Base-by-base conservation (phyloP, 2,329 filamentous ascomycete genomes). In the Trichoderma simmonsii region DNA sequence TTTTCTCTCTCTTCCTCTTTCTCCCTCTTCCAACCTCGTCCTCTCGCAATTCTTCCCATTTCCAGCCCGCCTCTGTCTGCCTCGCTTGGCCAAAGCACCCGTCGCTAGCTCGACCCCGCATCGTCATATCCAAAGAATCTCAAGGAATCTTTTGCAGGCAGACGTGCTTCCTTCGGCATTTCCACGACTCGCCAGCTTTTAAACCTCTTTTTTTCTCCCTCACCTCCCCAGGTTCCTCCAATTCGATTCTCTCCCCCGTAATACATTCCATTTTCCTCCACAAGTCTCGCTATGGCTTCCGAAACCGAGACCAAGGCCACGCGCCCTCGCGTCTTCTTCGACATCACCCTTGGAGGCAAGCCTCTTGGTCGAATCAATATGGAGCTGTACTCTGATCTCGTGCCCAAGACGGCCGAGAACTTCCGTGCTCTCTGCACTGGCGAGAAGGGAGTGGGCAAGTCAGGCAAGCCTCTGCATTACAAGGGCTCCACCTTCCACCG, bases 321-420 rank as follows among this genome's bases (percentile, higher is more conserved):
- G 81, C 92, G 93, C 79, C 89, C 90, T 80, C 91, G 93, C 77
- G 95, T 97, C 84, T 99, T 92, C 86, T 98, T 99, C 82, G 95
- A 98, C 85, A 91, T 99, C 80, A 86, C 90, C 74, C 92, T 98
- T 79, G 94, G 92, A 79, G 88, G 89, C 72, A 88, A 90, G 77
- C 85, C 89, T 57, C 88, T 90, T 73, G 95, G 94, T 73, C 92
- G 95, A 75, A 86, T 99, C 81, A 90, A 88, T 74, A 95, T 99
- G 83, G 94, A 97, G 85, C 90, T 99, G 73, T 91, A 90, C 84
- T 82, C 85, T 75, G 85, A 89, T 76, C 87, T 97, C 73, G 95
- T 97, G 24, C 95, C 95, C 79, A 97, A 97, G 86, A 98, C 95
- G 6, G 93, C 92, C 75, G 95, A 98, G 78, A 98, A 98, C 88